phyloP scores from a whole-genome alignment of 2,329 filamentous ascomycete species.

The Paraconiothyrium brasiliense region DNA sequence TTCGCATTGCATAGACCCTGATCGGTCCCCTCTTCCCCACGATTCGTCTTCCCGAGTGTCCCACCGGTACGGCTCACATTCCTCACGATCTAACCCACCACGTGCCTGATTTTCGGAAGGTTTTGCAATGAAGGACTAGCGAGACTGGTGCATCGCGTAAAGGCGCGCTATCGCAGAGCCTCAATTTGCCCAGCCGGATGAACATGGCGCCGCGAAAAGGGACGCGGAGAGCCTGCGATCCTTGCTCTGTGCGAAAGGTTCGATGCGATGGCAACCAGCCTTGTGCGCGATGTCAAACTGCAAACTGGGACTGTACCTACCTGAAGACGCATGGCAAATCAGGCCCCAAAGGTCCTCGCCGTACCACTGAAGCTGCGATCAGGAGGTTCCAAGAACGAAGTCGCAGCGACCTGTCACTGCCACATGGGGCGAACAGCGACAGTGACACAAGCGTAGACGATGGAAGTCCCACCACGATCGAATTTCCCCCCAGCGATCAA shows the following conservation, averaged over 20 bases:
- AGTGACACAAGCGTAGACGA: constrained; percentile 46
- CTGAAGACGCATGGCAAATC: constrained; percentile 49
- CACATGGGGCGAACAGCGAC: constrained; percentile 36
- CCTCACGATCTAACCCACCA: constrained; percentile 12
- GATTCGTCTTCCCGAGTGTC: neutral
- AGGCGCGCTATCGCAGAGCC: constrained; percentile 22
- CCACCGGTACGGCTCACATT: constrained; percentile 14
- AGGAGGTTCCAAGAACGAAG: constrained; percentile 44
- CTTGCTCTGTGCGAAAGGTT: constrained; percentile 48
- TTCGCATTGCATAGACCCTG: constrained; percentile 12
- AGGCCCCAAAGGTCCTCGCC: constrained; percentile 46
- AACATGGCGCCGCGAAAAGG: constrained; percentile 46
- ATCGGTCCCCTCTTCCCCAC: neutral
- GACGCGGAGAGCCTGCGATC: constrained; percentile 48
- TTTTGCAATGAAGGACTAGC: constrained; percentile 11
- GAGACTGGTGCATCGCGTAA: constrained; percentile 18
- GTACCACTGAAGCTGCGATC: constrained; percentile 47
- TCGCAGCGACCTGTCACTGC: constrained; percentile 33
- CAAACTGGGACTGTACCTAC: constrained; percentile 49
- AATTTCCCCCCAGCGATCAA: constrained; percentile 36
- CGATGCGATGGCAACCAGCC: constrained; percentile 47
- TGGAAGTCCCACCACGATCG: constrained; percentile 39
- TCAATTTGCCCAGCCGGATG: constrained; percentile 23
- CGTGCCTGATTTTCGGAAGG: neutral
- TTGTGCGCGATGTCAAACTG: constrained; percentile 44